A percentile compares a stretch with the other conserved stretches of the same genome.
Evolutionary conservation across 2,329 filamentous ascomycete species (phyloP).

Genomic region (Aspergillus transmontanensis): DNA sequence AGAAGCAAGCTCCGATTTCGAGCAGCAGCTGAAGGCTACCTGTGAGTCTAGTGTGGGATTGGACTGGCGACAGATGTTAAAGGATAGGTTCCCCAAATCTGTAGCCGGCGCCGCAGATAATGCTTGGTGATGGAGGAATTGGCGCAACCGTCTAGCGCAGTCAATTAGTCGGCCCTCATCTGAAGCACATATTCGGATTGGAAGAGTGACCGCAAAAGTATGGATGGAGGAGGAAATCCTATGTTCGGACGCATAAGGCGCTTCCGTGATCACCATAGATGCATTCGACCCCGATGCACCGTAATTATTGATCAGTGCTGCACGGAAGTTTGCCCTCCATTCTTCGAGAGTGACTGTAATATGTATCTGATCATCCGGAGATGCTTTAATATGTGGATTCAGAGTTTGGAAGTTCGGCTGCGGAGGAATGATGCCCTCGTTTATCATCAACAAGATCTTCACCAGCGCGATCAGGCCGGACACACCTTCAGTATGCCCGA

Average conservation of each 20-base stretch:
- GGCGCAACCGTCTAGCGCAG: constrained; percentile 7
- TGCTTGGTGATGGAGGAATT: constrained; percentile 1
- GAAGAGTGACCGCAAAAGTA: constrained; percentile 2
- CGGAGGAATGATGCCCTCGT: constrained; percentile 26
- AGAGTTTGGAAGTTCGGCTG: constrained; percentile 30
- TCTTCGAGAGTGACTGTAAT: constrained; percentile 12
- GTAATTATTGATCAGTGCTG: constrained; percentile 33
- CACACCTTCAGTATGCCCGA: constrained; percentile 39
- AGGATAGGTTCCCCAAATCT: constrained; percentile 19
- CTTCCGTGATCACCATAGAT: constrained; percentile 29
- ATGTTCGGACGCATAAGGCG: constrained; percentile 4
- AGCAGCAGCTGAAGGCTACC: constrained; percentile 15
- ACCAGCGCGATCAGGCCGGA: constrained; percentile 36
- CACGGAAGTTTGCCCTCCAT: constrained; percentile 21
- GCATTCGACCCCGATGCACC: constrained; percentile 33
- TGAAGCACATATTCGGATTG: constrained; percentile 18
- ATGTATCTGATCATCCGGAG: constrained; percentile 19
- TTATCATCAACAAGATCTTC: constrained; percentile 35
- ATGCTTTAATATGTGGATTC: constrained; percentile 23
- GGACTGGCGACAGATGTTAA: constrained; percentile 19
- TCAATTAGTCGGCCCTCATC: constrained; percentile 16
- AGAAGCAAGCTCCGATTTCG: constrained; percentile 12
- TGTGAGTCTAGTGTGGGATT: constrained; percentile 18
- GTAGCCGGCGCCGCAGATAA: not conserved
- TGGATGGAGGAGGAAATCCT: constrained; percentile 15